Evolutionary conservation across 352 stramenopile species (phyloP), one percentile per base, ranked within the genome.

Genomic region (Thraustochytrium sp.): DNA sequence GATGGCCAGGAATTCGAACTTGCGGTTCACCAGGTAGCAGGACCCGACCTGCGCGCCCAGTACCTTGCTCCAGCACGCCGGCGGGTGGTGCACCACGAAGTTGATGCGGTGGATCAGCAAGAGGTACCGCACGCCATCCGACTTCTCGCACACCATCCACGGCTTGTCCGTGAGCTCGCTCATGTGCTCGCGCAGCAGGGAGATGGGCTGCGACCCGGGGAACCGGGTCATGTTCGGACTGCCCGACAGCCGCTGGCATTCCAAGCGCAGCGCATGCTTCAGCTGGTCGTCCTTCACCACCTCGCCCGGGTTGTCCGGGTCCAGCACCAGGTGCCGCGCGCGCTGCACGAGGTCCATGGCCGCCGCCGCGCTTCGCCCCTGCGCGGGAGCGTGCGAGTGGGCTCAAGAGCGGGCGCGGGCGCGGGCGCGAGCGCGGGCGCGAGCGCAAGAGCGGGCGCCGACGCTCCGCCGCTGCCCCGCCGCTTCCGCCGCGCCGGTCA

Each of bases 141-240:
- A 68, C 42, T 84, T 84, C 36, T 84, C 75, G 59, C 75, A 84
- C 0, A 84, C 75, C 36, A 76, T 26, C 40, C 44, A 84, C 23
- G 53, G 29, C n/a, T 51, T 56, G 34, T 29, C n/a, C n/a, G 3
- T 68, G 40, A 84, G 75, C 61, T 75, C 49, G 8, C 26, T 21
- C 75, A 84, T 54, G 31, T 84, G 75, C 18, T 73, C 42, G n/a
- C 42, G 55, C 37, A 78, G 51, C 44, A 84, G 26, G n/a, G 75
- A 84, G 2, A 84, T 29, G 21, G 75, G 75, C 61, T 84, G 75
- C 21, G 75, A 84, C 9, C 75, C 75, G 4, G 75, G 54, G 37
- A 84, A 84, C 34, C 68, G 68, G n/a, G 9, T 11, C 53, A 80
- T 13, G 13, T 83, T 63, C n/a, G 37, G 34, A 16, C 61, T 80